These are phyloP conservation scores for Coniochaeta sp. DNA, from an alignment of 2,329 filamentous ascomycete species.

Conservation along the genomic window DNA sequence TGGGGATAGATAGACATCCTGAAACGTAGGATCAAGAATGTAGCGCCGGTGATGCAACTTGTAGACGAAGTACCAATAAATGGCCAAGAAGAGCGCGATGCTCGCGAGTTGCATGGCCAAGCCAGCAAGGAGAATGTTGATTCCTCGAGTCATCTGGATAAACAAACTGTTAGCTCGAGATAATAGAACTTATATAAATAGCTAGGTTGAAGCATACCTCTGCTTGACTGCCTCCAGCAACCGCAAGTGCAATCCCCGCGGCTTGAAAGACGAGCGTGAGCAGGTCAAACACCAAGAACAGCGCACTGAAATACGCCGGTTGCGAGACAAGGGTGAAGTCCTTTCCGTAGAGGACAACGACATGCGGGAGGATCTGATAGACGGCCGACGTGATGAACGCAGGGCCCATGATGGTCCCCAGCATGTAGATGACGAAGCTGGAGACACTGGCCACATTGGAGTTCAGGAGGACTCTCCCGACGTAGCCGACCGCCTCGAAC, in stretches of 20 bases:
- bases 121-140: conserved; percentile 33
- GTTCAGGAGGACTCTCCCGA: conserved; percentile 35
- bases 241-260: conserved; percentile 31
- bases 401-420: conserved; percentile 39
- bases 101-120: conserved; percentile 34
- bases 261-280: conserved; percentile 25
- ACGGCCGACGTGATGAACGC: conserved; percentile 35
- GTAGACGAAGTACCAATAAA: conserved; percentile 32
- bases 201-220: conserved; percentile 23
- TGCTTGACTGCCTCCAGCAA: conserved; percentile 21
- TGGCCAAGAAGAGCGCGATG: conserved; percentile 28
- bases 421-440: conserved; percentile 34
- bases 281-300: conserved; percentile 25
- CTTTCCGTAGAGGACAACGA: conserved; percentile 38
- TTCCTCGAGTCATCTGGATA: conserved; percentile 22
- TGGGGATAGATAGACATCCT: conserved; percentile 30
- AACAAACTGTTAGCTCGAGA: not conserved
- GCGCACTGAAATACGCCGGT: conserved; percentile 24
- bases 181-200: not conserved
- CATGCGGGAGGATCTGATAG: conserved; percentile 36
- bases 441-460: conserved; percentile 21
- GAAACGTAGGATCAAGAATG: conserved; percentile 28
- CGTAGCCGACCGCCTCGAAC: conserved; percentile 37
- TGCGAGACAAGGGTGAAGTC: conserved; percentile 25
- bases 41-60: conserved; percentile 28